Percentiles rank a stretch among this genome's conserved stretches.
Conservation (phyloP, 2,329 filamentous ascomycete species). For the Pseudocercospora ulei region DNA sequence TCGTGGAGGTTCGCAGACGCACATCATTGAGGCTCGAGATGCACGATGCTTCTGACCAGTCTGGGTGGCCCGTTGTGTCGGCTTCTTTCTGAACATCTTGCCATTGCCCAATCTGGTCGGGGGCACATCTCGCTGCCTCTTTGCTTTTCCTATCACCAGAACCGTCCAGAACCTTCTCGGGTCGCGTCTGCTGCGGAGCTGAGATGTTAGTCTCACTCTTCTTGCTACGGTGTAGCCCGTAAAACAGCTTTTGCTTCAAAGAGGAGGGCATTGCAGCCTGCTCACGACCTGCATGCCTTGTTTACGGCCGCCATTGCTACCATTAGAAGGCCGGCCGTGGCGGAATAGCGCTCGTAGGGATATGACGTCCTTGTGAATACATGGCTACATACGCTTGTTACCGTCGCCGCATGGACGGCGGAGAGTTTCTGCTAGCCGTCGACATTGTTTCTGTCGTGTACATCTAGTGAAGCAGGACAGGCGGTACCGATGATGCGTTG, state of each 20-base stretch:
- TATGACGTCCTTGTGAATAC: conserved; percentile 12
- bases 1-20: conserved; percentile 5
- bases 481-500: conserved; percentile 6
- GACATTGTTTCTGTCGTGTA: no score
- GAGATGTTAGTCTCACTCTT: conserved; percentile 6
- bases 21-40: conserved; percentile 3
- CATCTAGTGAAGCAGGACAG: neutral
- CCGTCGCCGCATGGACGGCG: neutral
- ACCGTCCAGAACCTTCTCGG: neutral
- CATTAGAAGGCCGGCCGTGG: neutral
- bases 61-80: conserved; percentile 1
- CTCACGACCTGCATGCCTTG: neutral
- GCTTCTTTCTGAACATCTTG: conserved; percentile 3
- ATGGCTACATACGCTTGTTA: conserved; percentile 9
- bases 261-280: conserved; percentile 10
- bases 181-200: neutral
- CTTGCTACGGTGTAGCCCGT: conserved; percentile 12
- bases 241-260: conserved; percentile 16
- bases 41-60: neutral
- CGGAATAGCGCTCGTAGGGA: neutral
- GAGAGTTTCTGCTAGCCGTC: conserved; percentile 5
- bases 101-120: neutral
- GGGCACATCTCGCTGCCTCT: neutral
- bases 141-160: neutral
- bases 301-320: conserved; percentile 1